These are phyloP conservation scores for Rhizopogon vesiculosus DNA, from an alignment of 768 basidiomycete genomes.

Conservation along the genomic window DNA sequence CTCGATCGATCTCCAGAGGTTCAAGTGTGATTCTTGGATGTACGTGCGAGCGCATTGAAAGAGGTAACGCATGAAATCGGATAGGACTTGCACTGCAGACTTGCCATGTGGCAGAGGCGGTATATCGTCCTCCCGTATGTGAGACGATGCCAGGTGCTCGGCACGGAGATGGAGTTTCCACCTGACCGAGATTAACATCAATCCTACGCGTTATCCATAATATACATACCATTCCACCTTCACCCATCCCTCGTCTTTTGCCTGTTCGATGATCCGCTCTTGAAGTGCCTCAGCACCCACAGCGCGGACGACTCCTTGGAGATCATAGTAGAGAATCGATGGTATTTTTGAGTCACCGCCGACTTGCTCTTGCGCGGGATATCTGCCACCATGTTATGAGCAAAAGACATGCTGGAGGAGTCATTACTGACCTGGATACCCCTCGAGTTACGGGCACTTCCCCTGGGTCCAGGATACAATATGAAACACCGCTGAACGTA, in stretches of 20 bases:
- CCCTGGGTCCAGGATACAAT: constrained; percentile 32
- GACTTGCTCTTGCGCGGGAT: constrained; percentile 42
- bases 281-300: constrained; percentile 39
- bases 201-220: neutral
- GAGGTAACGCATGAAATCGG: constrained; percentile 24
- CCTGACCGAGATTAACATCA: constrained; percentile 7
- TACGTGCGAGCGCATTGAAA: constrained; percentile 18
- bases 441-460: constrained; percentile 26
- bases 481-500: constrained; percentile 37
- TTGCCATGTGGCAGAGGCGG: constrained; percentile 18
- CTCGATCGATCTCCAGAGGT: constrained; percentile 22
- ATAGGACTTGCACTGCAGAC: constrained; percentile 16
- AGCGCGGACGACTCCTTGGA: constrained; percentile 31
- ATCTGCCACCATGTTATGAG: constrained; percentile 23
- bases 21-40: constrained; percentile 23
- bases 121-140: constrained; percentile 17
- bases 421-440: constrained; percentile 20
- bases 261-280: constrained; percentile 30
- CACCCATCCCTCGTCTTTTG: constrained; percentile 30
- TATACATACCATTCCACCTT: constrained; percentile 36
- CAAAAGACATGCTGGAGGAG: neutral
- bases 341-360: constrained; percentile 47
- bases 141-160: constrained; percentile 17
- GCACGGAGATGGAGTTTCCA: constrained; percentile 35
- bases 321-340: constrained; percentile 43